phyloP scores from a whole-genome alignment of 768 basidiomycete genomes.

The Panellus pusillus region DNA sequence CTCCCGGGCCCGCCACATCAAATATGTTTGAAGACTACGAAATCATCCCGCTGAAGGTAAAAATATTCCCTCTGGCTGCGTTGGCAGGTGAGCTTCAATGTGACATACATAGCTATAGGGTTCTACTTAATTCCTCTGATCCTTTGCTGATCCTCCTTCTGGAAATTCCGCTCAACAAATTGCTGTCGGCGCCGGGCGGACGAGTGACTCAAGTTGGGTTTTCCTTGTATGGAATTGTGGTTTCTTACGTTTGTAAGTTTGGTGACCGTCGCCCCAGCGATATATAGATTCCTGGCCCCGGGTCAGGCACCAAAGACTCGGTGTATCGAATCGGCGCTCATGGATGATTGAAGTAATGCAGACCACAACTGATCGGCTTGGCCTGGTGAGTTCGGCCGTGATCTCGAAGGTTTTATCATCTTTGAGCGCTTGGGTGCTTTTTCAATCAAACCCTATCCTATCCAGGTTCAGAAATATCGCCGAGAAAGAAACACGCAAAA shows the following conservation, averaged over 20 bases:
- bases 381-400: slow-evolving; percentile 60
- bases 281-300: slow-evolving; percentile 63
- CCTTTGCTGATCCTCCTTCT: too few relatives aligned
- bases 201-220: slow-evolving; percentile 75
- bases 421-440: slow-evolving; percentile 68
- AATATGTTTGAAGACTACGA: too few relatives aligned
- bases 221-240: slow-evolving; percentile 51
- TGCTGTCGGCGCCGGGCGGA: slow-evolving; percentile 60
- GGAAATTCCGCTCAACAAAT: slow-evolving; percentile 40
- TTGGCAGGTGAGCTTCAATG: too few relatives aligned
- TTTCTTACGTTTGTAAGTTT: slow-evolving; percentile 58
- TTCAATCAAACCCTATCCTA: neutral
- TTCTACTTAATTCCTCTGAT: too few relatives aligned
- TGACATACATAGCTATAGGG: too few relatives aligned
- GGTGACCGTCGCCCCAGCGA: slow-evolving; percentile 63
- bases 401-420: slow-evolving; percentile 62
- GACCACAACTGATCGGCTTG: slow-evolving; percentile 68
- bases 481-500: neutral
- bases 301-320: slow-evolving; percentile 6
- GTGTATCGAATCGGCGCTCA: slow-evolving; percentile 28
- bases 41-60: too few relatives aligned
- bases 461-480: neutral
- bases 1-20: too few relatives aligned
- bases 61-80: too few relatives aligned
- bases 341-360: slow-evolving; percentile 66